Percentiles rank a stretch among this genome's conserved stretches.
Conservation (phyloP, 192 early-diverging fungal species). For the Linnemannia schmuckeri region DNA sequence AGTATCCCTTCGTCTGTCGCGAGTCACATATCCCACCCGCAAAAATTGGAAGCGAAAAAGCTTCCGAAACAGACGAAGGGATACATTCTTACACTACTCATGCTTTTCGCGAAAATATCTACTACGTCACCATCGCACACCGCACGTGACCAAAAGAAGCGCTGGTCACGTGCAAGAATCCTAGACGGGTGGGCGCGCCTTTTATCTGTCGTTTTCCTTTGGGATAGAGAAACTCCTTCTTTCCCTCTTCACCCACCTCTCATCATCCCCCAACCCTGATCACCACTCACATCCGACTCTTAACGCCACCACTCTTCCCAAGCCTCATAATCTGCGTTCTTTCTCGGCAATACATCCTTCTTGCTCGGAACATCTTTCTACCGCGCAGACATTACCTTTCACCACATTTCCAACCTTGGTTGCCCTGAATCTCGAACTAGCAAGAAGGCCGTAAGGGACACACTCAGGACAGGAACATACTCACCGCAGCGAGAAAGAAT, state of each 20-base stretch:
- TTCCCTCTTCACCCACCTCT: not conserved
- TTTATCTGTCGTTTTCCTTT: not conserved
- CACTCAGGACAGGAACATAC: not conserved
- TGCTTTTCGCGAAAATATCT: not conserved
- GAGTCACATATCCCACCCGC: too few species aligned
- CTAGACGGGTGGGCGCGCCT: not conserved
- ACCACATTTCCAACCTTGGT: not conserved
- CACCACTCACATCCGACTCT: not conserved
- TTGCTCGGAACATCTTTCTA: not conserved
- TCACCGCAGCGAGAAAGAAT: not conserved
- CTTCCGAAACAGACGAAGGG: too few species aligned
- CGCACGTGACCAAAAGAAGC: too few species aligned
- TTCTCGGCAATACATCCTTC: not conserved
- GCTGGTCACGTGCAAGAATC: not conserved
- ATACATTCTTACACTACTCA: too few species aligned
- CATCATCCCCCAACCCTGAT: not conserved
- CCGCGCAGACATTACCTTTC: not conserved
- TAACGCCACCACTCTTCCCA: not conserved
- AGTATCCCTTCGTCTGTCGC: too few species aligned
- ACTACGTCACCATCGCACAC: not conserved
- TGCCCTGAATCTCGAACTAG: constrained; percentile 5
- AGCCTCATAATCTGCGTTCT: not conserved
- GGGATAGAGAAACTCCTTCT: not conserved
- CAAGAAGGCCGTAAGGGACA: not conserved
- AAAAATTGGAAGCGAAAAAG: too few species aligned